A percentile compares a stretch with the other conserved stretches of the same genome.
phyloP scores from a whole-genome alignment of 2,329 filamentous ascomycete species.

The Neonectria hederae region DNA sequence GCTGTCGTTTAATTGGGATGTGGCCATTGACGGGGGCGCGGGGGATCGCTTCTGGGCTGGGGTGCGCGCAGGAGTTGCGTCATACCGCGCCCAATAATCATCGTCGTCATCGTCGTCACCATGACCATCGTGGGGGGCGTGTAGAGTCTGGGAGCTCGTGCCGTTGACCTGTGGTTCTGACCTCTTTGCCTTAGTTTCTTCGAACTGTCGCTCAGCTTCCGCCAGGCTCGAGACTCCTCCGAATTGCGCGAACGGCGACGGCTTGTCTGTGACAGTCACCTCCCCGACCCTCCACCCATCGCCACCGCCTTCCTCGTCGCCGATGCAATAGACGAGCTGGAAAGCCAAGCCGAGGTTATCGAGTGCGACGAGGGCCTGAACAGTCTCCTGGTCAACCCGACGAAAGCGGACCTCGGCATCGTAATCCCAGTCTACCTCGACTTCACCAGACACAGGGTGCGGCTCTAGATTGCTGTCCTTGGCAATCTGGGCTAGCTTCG shows the following conservation, averaged over 20 bases:
- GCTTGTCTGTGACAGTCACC: constrained; percentile 67
- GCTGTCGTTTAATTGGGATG: constrained; percentile 36
- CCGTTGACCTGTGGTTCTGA: constrained; percentile 26
- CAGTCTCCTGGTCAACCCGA: constrained; percentile 78
- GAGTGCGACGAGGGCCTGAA: constrained; percentile 73
- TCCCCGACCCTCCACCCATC: constrained; percentile 79
- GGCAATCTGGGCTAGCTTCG: constrained; percentile 69
- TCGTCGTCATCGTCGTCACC: constrained; percentile 74
- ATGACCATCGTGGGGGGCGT: constrained; percentile 25
- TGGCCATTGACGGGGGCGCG: constrained; percentile 57
- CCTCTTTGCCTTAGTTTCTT: constrained; percentile 45
- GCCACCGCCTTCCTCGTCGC: constrained; percentile 67
- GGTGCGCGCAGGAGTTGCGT: constrained; percentile 73
- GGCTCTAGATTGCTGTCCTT: constrained; percentile 74
- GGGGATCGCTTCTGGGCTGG: constrained; percentile 71
- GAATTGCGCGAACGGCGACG: constrained; percentile 64
- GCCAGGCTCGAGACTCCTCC: constrained; percentile 61
- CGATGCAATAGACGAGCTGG: constrained; percentile 74
- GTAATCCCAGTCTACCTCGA: constrained; percentile 76
- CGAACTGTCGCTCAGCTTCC: constrained; percentile 69
- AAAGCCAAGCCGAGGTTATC: constrained; percentile 70
- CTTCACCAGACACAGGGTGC: constrained; percentile 83
- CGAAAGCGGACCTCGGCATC: constrained; percentile 72
- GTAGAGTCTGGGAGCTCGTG: constrained; percentile 19
- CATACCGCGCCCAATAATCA: constrained; percentile 83